Evolutionary conservation across 306 rosid species (phyloP), one percentile per base, ranked within the genome.

Genomic region (Inga oerstediana): DNA sequence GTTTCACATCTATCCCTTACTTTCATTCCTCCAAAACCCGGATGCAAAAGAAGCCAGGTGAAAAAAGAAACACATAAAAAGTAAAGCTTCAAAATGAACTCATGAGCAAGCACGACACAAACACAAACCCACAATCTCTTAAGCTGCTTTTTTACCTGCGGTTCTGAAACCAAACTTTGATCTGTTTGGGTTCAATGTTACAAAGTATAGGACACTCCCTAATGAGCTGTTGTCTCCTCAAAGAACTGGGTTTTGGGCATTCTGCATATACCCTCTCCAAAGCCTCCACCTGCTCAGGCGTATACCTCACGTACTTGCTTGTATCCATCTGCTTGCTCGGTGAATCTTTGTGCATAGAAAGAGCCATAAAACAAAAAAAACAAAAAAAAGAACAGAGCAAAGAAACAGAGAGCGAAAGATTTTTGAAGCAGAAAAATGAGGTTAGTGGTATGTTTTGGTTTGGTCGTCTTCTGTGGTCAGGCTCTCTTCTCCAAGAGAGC

Each of bases 81-180:
- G 27, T n/a, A 67, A 67, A 67, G 17, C 72, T 32, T 41, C 17
- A 20, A 70, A 70, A 69, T 69, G 74, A 69, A 69, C 74, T 17
- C 51, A 8, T 8, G 6, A 59, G 34, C 35, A 80, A 70, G 45
- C 44, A 69, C 16, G 10, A 44, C 49, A 54, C 24, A 39, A 39
- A 19, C 24, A 54, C 62, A 58, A 20, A 58, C 64, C 3, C 27
- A 34, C 34, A 62, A 39, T 39, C 44, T 64, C 3, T 56, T 17
- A 17, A 34, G 78, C 62, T 44, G 4, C 14, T 15, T 9, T 15
- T 15, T 7, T 70, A 96, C 99, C 99, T 96, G 79, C 99, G 94
- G 72, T 96, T 95, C 76, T 96, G 99, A 79, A 96, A 96, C 99
- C 99, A 96, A 41, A 96, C 98, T 92, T 96, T 96, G 92, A 96